Base-by-base conservation (phyloP, 2,329 filamentous ascomycete genomes). In the Microdochium paspali region DNA sequence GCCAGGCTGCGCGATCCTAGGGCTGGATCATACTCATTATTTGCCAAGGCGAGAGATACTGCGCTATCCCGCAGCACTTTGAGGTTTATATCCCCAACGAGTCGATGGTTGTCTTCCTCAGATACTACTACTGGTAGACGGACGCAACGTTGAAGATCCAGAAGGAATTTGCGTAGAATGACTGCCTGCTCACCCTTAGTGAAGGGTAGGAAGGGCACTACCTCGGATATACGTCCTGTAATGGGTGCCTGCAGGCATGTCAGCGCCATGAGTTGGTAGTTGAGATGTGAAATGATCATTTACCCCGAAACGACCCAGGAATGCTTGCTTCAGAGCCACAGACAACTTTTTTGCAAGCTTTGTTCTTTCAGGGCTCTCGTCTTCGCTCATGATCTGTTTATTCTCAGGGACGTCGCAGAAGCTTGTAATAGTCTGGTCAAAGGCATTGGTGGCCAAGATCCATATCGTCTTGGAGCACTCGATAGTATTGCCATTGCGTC, bases 401-500 rank as follows among this genome's bases (percentile, higher is more conserved):
- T 52, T 18, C 13, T 49, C 28, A 31, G 57, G 51, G 3, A 30
- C 12, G 1, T 59, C 51, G 49, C 64, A 73, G 47, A 71, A 74
- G 1, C 55, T 46, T 4, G 63, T 58, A 25, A 76, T 73, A 0
- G 45, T 57, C 0, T 56, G 45, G 44, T 73, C 67, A 2, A 69
- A 55, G 10, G 61, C 58, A 45, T 74, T 74, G 0, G 71, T 74
- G 0, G 68, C 70, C 0, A 77, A 50, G 4, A 77, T 70, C 69
- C 71, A 74, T 9, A 75, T 70, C 0, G 67, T 69, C 44, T 69
- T 69, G 1, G 61, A 65, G 48, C 66, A 71, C 47, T 74, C 60
- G 6, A 73, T 51, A 2, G 49, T 55, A 1, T 49, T 50, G 1
- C 47, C 53, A 39, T 53, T 58, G 3, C 69, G 65, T 3, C 67